Evolutionary conservation across 768 basidiomycete genomes (phyloP).

Genomic region (Candolleomyces aberdarensis): DNA sequence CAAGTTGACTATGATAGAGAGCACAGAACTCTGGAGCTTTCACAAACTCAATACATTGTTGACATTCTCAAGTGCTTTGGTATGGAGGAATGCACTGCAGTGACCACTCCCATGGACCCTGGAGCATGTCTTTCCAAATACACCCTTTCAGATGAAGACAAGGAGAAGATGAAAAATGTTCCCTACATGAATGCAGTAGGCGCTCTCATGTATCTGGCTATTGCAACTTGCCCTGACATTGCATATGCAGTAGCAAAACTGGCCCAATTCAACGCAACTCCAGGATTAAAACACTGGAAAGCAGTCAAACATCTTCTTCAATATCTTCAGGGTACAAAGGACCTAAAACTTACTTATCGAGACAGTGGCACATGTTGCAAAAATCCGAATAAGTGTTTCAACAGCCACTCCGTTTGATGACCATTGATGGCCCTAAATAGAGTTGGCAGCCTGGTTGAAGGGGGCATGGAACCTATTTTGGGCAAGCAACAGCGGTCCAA

Average conservation of each 20-base stretch:
- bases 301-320: neutral
- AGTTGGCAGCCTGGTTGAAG: too few species aligned
- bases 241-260: neutral
- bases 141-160: neutral
- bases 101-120: slow-evolving; percentile 23
- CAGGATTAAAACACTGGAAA: neutral
- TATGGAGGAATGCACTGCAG: slow-evolving; percentile 18
- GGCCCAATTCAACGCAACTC: neutral
- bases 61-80: slow-evolving; percentile 16
- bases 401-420: too few species aligned
- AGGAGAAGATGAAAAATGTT: neutral
- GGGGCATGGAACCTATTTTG: too few species aligned
- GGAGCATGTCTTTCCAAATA: slow-evolving; percentile 11
- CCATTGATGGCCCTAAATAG: too few species aligned
- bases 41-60: slow-evolving; percentile 19
- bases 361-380: too few species aligned
- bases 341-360: neutral
- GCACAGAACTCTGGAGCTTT: slow-evolving; percentile 21
- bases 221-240: slow-evolving; percentile 1
- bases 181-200: slow-evolving; percentile 4
- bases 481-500: too few species aligned
- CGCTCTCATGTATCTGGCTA: slow-evolving; percentile 3
- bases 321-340: neutral
- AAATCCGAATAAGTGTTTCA: too few species aligned
- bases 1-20: slow-evolving; percentile 16